Base-by-base conservation (phyloP, 2,329 filamentous ascomycete genomes). In the Fusarium sp. region DNA sequence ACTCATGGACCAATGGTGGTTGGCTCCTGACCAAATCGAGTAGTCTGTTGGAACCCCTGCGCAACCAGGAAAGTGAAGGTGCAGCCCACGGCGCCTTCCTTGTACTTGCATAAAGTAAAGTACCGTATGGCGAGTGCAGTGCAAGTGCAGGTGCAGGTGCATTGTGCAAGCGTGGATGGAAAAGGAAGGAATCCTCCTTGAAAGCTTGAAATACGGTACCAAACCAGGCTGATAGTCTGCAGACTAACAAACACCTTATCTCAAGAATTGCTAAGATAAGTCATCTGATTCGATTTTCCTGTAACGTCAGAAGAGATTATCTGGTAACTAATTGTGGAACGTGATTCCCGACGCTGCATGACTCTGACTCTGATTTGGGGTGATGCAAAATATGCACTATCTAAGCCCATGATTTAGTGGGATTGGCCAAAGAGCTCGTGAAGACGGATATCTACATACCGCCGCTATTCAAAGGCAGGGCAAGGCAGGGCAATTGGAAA, bases 1-100 rank as follows among this genome's bases (percentile, higher is more conserved):
- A 61, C 23, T 38, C 26, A 55, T 62, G 59, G 57, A 57, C 73
- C 73, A 75, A 75, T 74, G 62, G 62, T 57, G 68, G 55, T 61
- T 54, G 47, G 62, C 57, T 65, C 62, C 38, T 59, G 62, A 60
- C 72, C 72, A 42, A 74, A 74, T 75, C 69, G 71, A 74, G 72
- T 74, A 74, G 72, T 74, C 61, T 57, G 61, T 65, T 63, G 58
- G 44, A 55, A 72, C 54, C 72, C 72, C 54, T 74, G 72, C 57
- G 42, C 31, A 49, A 40, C 65, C 65, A 53, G 26, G 38, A 58
- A 41, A 42, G 30, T 50, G 38, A 56, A 55, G 53, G 30, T 42
- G 56, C 56, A 34, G 20, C n/a, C 46, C 37, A 46, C 49, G 23
- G 51, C 23, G 38, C n/a, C 31, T 40, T n/a, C 59, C 61, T 58